Evolutionary conservation across 1,284 basidiomycete species (phyloP), one percentile per base, ranked within the genome.

Genomic region (Irpex sp.): DNA sequence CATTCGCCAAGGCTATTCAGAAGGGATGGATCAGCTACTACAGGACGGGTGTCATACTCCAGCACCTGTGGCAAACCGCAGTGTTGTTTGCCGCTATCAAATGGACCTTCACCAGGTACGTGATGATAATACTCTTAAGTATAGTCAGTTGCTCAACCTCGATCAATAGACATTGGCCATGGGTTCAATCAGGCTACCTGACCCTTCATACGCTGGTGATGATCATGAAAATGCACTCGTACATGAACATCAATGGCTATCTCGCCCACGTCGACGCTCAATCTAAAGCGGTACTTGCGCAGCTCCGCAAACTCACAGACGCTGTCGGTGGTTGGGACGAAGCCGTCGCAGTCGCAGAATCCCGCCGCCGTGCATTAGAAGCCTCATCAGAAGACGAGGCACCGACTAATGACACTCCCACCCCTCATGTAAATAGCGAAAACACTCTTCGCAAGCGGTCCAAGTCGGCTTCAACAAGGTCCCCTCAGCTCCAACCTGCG

Each of bases 171-270:
- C 83, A 94, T 67, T 98, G 95, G 96, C 94, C 94, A 45, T 98
- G 96, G 96, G 96, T 98, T 1, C 96, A 99, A 74, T 94, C 94
- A 0, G 96, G 96, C 7, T 98, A 95, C 76, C 80, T 98, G 58
- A 96, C 94, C 0, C 77, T 98, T n/a, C 96, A 96, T 73, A 86
- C 90, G 12, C 77, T 97, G 7, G 88, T 87, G 65, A 90, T 96
- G 88, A 85, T 96, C 67, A 97, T 97, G 94, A 97, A 97, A 74
- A 86, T 97, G 80, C 95, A 98, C 76, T 97, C 94, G 16, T 99
- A 98, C 75, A 86, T 94, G 75, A 83, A 87, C 33, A 85, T 91
- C 60, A 98, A 98, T 71, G 94, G 96, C 5, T 86, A 91, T 70
- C 85, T 98, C 55, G 85, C 91, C 63, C 74, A 77, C 8, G 80